Evolutionary conservation across 169 alveolate species (phyloP).

Genomic region (Plasmodium blacklocki): DNA sequence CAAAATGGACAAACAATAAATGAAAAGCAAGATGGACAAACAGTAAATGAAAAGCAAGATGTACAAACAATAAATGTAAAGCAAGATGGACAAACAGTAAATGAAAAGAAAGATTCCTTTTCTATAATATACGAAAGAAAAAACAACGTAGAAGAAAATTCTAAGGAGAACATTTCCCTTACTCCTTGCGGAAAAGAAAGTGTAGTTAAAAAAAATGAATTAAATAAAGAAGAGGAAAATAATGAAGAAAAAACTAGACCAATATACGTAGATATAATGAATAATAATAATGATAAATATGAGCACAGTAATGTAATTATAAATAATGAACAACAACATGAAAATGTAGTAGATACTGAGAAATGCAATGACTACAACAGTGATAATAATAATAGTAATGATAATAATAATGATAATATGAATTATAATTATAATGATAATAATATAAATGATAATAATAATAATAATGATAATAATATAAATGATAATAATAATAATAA

Average conservation of each 20-base stretch:
- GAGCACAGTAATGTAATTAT: too few species aligned
- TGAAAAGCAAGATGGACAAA: neutral
- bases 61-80: neutral
- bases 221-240: conserved; percentile 7
- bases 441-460: too few species aligned
- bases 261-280: neutral
- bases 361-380: too few species aligned
- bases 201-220: conserved; percentile 6
- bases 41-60: neutral
- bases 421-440: too few species aligned
- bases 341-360: too few species aligned
- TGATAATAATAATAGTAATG: too few species aligned
- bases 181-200: neutral
- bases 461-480: too few species aligned
- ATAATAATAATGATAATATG: too few species aligned
- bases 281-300: neutral
- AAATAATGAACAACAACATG: too few species aligned
- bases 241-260: neutral
- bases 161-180: too few species aligned
- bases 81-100: neutral
- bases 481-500: too few species aligned
- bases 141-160: too few species aligned
- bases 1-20: neutral
- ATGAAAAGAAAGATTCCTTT: neutral
- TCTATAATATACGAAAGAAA: neutral